Evolutionary conservation across 495 filamentous ascomycete species (phyloP), one percentile per base, ranked within the genome.

Genomic region (Immersiella caudata): DNA sequence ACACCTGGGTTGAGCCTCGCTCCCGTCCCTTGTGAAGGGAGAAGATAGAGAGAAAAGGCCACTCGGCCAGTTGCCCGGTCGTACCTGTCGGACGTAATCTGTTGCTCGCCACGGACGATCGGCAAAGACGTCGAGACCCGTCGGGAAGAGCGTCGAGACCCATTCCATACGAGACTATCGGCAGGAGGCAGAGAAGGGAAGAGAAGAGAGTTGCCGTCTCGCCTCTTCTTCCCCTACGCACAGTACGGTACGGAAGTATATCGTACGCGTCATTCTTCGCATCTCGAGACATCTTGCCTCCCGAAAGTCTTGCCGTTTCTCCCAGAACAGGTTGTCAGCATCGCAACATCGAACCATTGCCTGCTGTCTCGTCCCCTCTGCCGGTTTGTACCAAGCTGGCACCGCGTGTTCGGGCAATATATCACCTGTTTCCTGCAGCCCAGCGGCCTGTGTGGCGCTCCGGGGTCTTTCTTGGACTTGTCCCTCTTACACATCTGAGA

Each of bases 21-120:
- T 60, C 60, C 60, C 36, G 35, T 46, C 26, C 36, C 16, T 14
- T 46, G 40, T 46, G 40, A 46, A 46, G 63, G 51, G 40, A 50
- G 24, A 63, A 35, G 26, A 18, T 20, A 36, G 6, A 50, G 20
- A 57, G n/a, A 52, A 21, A 33, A 57, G 57, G 63, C 63, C 63
- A 65, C 63, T 65, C 63, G 63, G 63, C 35, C 51, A 65, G 35
- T 65, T 65, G 63, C 63, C 63, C 63, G 63, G 63, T 65, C 63
- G 51, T 65, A 65, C 63, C 46, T 40, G 26, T 33, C 20, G 27
- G 18, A 64, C 25, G 55, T 51, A 25, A 57, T 65, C 21, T 65
- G 51, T 24, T 22, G 35, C 52, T 26, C 63, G 63, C 35, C 63
- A 24, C 51, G 29, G 52, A 11, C 52, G 29, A 56, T 26, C 33